Evolutionary conservation across 1,139 yeast genomes (phyloP), one percentile per base, ranked within the genome.

Genomic region (Spathaspora sp.): DNA sequence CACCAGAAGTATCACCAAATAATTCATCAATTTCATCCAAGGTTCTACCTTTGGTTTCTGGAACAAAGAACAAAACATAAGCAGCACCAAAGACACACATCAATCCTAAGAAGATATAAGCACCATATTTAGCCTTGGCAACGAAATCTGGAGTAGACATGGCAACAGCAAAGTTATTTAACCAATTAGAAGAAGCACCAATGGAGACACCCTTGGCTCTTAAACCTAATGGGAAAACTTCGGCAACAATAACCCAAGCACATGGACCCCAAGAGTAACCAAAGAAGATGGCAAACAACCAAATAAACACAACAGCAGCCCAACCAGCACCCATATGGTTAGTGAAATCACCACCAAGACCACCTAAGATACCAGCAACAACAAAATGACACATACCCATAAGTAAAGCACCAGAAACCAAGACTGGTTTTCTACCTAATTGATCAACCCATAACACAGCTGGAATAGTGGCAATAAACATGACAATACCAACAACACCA

Each of bases 301-400:
- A 63, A 49, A 73, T 68, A 55, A 74, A 77, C 33, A 76, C 60
- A 46, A 57, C 54, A 25, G 60, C 81, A 20, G 80, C 77, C 60
- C 81, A 80, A 45, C 72, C 68, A 20, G 63, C 61, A 34, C 51
- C 53, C 7, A 47, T 50, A 39, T 56, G 48, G 29, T 47, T 41
- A 25, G 48, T 52, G 17, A 57, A 46, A 16, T 44, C 29, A 13
- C 52, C 59, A 7, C 43, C 50, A 41, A 51, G 55, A 39, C 46
- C 81, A 58, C 93, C 95, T 43, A 86, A 74, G 38, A 86, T 72
- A 13, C 90, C 81, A 18, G 55, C 61, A 59, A 78, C 65, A 27
- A 58, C 50, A 20, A 57, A 47, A 39, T 50, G 47, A 38, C 52
- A 50, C 16, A 41, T 26, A 24, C 50, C 50, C 51, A 50, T 49